phyloP scores from a whole-genome alignment of 768 basidiomycete species.

The Tricholoma hemisulphureum region DNA sequence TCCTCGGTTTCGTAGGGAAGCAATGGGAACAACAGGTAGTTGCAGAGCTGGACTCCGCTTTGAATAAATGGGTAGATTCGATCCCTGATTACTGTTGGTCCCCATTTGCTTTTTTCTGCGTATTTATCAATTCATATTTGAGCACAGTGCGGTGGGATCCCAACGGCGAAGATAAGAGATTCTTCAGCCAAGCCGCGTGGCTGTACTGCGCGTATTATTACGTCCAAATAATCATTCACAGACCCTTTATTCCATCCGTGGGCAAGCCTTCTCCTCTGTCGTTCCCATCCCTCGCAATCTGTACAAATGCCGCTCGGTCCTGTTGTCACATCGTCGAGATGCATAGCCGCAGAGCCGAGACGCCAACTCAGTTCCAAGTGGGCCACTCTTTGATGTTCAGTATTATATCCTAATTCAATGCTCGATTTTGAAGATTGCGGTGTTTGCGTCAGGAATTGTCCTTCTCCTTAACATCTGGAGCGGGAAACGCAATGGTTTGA shows the following conservation, averaged over 20 bases:
- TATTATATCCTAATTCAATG: neutral
- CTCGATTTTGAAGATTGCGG: slow-evolving; percentile 26
- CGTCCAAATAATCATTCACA: slow-evolving; percentile 67
- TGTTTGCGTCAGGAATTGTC: slow-evolving; percentile 44
- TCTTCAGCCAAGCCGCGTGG: slow-evolving; percentile 61
- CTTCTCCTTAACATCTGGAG: slow-evolving; percentile 59
- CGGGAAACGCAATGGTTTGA: slow-evolving; percentile 38
- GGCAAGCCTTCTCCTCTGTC: slow-evolving; percentile 39
- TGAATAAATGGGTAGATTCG: slow-evolving; percentile 70
- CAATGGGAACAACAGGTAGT: slow-evolving; percentile 71
- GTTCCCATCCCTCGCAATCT: slow-evolving; percentile 63
- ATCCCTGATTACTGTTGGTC: slow-evolving; percentile 58
- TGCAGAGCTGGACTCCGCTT: slow-evolving; percentile 65
- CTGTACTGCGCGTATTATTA: slow-evolving; percentile 54
- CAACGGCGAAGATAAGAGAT: slow-evolving; percentile 37
- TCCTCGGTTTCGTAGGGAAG: slow-evolving; percentile 58
- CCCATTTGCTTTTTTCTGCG: neutral
- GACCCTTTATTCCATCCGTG: slow-evolving; percentile 52
- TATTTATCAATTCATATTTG: neutral
- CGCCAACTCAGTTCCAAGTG: slow-evolving; percentile 34
- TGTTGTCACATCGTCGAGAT: slow-evolving; percentile 67
- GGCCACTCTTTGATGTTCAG: slow-evolving; percentile 1
- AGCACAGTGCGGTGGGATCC: slow-evolving; percentile 53
- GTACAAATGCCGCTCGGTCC: slow-evolving; percentile 70
- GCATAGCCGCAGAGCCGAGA: slow-evolving; percentile 35